Evolutionary conservation across 1,284 basidiomycete genomes (phyloP).

Genomic region (Ustilago sp.): DNA sequence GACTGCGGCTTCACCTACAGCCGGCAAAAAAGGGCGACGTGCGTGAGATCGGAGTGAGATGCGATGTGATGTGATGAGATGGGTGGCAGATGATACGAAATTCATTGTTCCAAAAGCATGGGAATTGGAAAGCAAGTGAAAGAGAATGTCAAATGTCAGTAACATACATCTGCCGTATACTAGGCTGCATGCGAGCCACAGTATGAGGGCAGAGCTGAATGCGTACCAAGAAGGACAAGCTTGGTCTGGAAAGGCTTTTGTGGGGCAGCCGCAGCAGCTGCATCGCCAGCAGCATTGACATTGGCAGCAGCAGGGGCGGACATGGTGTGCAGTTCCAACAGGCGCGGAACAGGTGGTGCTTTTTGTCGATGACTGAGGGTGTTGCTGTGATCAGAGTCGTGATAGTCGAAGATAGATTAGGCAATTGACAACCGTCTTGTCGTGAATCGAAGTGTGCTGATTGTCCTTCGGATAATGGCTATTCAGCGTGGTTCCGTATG

Average conservation of each 20-base stretch:
- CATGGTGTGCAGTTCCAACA: constrained; percentile 12
- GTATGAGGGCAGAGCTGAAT: background rate
- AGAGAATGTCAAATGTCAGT: background rate
- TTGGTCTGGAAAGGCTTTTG: constrained; percentile 69
- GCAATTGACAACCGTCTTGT: background rate
- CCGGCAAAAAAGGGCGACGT: background rate
- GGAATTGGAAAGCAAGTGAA: background rate
- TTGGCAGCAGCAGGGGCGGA: constrained; percentile 28
- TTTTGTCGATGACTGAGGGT: background rate
- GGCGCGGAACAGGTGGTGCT: background rate
- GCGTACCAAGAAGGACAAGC: constrained; percentile 64
- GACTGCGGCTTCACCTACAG: constrained; percentile 92
- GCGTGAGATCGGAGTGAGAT: background rate
- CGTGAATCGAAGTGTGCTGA: background rate
- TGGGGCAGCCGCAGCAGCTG: constrained; percentile 34
- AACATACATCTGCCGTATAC: background rate
- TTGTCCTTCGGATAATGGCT: background rate
- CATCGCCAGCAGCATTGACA: constrained; percentile 21
- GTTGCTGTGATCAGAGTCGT: background rate
- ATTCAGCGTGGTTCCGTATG: background rate
- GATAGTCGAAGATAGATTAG: background rate
- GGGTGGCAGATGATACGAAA: background rate
- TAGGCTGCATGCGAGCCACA: background rate
- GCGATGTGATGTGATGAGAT: background rate
- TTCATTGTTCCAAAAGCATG: background rate